phyloP scores from a whole-genome alignment of 2,329 filamentous ascomycete genomes.

The Paecilomyces dactylethromorphus region DNA sequence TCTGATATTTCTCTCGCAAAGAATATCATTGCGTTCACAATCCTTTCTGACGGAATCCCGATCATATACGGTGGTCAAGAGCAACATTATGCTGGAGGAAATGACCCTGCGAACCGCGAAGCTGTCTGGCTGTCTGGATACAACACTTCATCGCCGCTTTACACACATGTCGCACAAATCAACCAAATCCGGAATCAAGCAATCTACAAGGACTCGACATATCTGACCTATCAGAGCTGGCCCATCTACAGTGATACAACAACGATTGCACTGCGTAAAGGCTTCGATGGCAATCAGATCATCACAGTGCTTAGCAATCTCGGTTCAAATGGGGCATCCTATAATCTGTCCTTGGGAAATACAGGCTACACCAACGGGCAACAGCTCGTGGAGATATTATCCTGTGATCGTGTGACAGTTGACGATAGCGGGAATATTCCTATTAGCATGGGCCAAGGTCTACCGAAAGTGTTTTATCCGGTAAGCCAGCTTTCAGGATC shows the following conservation, averaged over 20 bases:
- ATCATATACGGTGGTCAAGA: slow-evolving; percentile 60
- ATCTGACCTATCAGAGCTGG: slow-evolving; percentile 27
- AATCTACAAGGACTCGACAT: slow-evolving; percentile 22
- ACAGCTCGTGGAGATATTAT: slow-evolving; percentile 28
- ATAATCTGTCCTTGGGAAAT: slow-evolving; percentile 18
- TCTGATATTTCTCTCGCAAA: slow-evolving; percentile 51
- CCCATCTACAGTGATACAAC: slow-evolving; percentile 31
- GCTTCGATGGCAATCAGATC: slow-evolving; percentile 29
- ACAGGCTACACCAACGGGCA: slow-evolving; percentile 32
- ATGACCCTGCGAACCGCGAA: slow-evolving; percentile 45
- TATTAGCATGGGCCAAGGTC: slow-evolving; percentile 8
- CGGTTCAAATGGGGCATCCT: slow-evolving; percentile 23
- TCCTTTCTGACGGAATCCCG: slow-evolving; percentile 54
- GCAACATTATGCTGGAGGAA: slow-evolving; percentile 49
- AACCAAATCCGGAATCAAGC: slow-evolving; percentile 42
- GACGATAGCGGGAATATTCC: slow-evolving; percentile 7
- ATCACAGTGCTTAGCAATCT: slow-evolving; percentile 31
- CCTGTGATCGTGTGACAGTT: slow-evolving; percentile 18
- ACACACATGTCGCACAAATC: slow-evolving; percentile 35
- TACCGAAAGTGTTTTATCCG: slow-evolving; percentile 13
- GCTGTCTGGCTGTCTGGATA: slow-evolving; percentile 50
- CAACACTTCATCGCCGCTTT: slow-evolving; percentile 36
- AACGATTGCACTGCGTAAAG: slow-evolving; percentile 27
- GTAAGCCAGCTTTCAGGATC: slow-evolving; percentile 7
- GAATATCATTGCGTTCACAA: slow-evolving; percentile 56